Percentiles rank a stretch among this genome's conserved stretches.
Conservation (phyloP, 176 grass and related monocot species). For the Otatea glauca region DNA sequence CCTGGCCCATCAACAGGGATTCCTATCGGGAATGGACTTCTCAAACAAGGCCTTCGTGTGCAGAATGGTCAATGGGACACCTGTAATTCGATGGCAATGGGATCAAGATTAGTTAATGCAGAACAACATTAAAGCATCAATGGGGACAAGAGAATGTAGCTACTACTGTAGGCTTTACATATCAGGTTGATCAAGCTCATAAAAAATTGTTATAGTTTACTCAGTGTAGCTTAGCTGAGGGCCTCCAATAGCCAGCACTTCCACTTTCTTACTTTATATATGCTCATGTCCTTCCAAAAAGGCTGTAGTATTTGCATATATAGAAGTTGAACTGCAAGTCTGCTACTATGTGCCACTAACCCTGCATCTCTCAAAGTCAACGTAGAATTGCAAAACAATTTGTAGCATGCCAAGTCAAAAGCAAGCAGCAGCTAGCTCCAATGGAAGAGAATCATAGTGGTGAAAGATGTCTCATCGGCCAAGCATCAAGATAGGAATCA, state of each 20-base stretch:
- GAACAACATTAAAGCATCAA: constrained; percentile 6
- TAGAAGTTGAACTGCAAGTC: neutral
- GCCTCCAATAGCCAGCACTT: neutral
- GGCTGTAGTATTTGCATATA: neutral
- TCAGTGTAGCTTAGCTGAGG: neutral
- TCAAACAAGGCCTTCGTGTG: too few relatives aligned
- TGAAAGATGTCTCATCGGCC: neutral
- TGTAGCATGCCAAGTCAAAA: neutral
- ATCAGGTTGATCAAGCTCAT: constrained; percentile 16
- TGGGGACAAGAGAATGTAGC: constrained; percentile 11
- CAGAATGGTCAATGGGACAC: neutral
- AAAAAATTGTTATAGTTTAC: constrained; percentile 13
- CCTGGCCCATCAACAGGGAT: too few relatives aligned
- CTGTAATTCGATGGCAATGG: neutral
- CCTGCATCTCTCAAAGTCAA: constrained; percentile 22
- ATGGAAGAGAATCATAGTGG: constrained; percentile 37
- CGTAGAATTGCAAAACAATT: constrained; percentile 31
- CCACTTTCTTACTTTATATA: constrained; percentile 23
- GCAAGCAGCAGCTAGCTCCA: constrained; percentile 28
- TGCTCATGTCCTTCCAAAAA: constrained; percentile 36
- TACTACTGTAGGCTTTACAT: constrained; percentile 18
- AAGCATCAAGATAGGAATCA: constrained; percentile 23
- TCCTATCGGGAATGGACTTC: too few relatives aligned
- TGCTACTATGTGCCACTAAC: constrained; percentile 24
- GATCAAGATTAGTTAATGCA: neutral